A percentile compares a stretch with the other conserved stretches of the same genome.
Conservation (phyloP, 2,329 filamentous ascomycete genomes). For the Teratosphaeria destructans region DNA sequence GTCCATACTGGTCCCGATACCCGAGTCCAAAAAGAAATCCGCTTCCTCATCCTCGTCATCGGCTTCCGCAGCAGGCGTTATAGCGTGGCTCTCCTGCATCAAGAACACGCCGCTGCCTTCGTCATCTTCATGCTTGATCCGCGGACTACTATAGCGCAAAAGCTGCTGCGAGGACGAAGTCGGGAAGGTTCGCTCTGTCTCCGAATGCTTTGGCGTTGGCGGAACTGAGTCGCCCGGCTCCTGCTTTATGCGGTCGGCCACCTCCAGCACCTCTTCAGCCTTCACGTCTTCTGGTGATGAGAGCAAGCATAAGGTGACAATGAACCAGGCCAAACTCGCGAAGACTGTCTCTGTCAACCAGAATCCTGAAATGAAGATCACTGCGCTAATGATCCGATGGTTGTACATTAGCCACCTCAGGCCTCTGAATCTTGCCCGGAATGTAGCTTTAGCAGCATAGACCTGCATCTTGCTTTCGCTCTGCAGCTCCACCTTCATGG, state of each 20-base stretch:
- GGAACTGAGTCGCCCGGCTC: constrained; percentile 16
- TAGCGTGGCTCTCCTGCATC: constrained; percentile 6
- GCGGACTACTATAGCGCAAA: constrained; percentile 23
- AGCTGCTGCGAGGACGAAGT: constrained; percentile 35
- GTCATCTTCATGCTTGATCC: constrained; percentile 21
- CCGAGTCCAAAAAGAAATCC: constrained; percentile 37
- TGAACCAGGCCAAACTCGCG: constrained; percentile 54
- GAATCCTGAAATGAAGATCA: constrained; percentile 59
- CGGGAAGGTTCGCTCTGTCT: constrained; percentile 40
- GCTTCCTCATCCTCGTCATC: constrained; percentile 37
- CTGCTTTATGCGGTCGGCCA: constrained; percentile 13
- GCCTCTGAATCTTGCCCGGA: constrained; percentile 67
- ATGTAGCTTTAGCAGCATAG: constrained; percentile 57
- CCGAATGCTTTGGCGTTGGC: constrained; percentile 26
- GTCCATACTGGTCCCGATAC: constrained; percentile 40
- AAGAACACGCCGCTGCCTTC: constrained; percentile 10
- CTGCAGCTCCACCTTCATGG: constrained; percentile 56
- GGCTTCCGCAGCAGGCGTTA: constrained; percentile 16
- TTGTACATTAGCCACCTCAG: constrained; percentile 80
- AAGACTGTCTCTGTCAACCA: constrained; percentile 66
- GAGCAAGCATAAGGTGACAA: constrained; percentile 33
- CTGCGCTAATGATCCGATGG: constrained; percentile 59
- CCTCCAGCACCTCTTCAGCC: constrained; percentile 8
- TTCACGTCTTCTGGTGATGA: constrained; percentile 5
- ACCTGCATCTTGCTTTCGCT: constrained; percentile 60